These are phyloP conservation scores for Lachancea meyersii DNA, from an alignment of 805 yeast genomes.

Conservation along the genomic window DNA sequence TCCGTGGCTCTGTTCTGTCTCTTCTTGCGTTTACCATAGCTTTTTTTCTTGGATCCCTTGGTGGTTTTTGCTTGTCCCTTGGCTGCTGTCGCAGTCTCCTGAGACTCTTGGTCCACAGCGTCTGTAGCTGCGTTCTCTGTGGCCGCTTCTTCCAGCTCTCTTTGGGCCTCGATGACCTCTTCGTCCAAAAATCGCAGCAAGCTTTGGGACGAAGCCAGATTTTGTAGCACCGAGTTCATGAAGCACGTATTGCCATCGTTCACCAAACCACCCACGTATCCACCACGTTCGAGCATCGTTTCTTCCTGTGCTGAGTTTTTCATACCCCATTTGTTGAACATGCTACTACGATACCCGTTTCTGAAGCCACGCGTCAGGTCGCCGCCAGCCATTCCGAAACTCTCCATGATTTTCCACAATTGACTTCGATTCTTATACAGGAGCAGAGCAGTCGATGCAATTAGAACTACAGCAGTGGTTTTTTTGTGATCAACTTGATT, in stretches of 20 bases:
- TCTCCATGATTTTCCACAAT: slow-evolving; percentile 9
- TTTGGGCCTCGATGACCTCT: slow-evolving; percentile 25
- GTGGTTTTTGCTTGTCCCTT: slow-evolving; percentile 15
- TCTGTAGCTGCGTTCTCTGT: slow-evolving; percentile 12
- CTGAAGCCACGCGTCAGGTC: slow-evolving; percentile 10
- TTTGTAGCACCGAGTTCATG: slow-evolving; percentile 85
- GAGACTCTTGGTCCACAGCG: slow-evolving; percentile 14
- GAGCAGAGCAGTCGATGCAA: slow-evolving; percentile 8
- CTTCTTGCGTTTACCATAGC: slow-evolving; percentile 20
- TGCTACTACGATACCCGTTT: slow-evolving; percentile 10
- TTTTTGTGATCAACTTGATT: slow-evolving; percentile 2
- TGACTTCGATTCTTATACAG: slow-evolving; percentile 11
- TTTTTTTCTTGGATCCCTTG: slow-evolving; percentile 12
- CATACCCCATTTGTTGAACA: slow-evolving; percentile 21
- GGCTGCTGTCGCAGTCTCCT: slow-evolving; percentile 12
- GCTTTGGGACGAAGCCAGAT: slow-evolving; percentile 66
- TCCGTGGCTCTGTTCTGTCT: slow-evolving; percentile 10
- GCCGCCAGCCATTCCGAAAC: slow-evolving; percentile 9
- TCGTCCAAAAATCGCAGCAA: slow-evolving; percentile 50
- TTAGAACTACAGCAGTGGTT: slow-evolving; percentile 4
- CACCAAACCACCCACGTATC: slow-evolving; percentile 74
- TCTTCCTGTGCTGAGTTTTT: slow-evolving; percentile 18
- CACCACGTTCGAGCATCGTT: slow-evolving; percentile 52
- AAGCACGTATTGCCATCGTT: slow-evolving; percentile 94
- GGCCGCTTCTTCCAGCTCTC: slow-evolving; percentile 7